Evolutionary conservation across 345 rosid genomes (phyloP).

Genomic region (Citrus glauca): DNA sequence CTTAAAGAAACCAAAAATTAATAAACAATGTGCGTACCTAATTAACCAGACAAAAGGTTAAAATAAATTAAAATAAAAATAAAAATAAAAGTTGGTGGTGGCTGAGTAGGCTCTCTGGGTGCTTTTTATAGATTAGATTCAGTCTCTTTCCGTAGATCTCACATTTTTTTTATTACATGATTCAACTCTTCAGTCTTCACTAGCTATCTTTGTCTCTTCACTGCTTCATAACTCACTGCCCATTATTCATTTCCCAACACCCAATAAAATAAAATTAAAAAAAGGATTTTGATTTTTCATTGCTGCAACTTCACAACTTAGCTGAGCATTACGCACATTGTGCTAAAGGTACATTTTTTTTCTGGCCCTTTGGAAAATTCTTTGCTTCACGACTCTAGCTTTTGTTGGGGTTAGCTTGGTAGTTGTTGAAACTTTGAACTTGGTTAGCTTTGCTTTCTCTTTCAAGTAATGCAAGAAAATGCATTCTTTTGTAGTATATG

Average conservation of each 20-base stretch:
- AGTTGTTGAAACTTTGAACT: constrained; percentile 26
- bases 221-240: neutral
- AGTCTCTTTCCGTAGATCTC: constrained; percentile 10
- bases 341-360: neutral
- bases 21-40: neutral
- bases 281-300: constrained; percentile 10
- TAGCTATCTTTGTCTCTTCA: neutral
- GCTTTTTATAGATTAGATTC: constrained; percentile 4
- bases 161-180: neutral
- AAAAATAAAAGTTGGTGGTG: neutral
- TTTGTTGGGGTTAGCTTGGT: constrained; percentile 29
- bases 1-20: neutral
- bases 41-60: neutral
- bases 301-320: constrained; percentile 1
- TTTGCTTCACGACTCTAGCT: neutral
- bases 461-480: constrained; percentile 16
- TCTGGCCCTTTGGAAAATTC: neutral
- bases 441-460: constrained; percentile 15
- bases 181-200: neutral
- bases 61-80: neutral
- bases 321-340: neutral
- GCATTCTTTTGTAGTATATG: neutral
- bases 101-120: neutral
- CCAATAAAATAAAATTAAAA: too few relatives aligned
- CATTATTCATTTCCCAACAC: neutral